Base-by-base conservation (phyloP, 345 rosid species). In the Raphanus sativus region DNA sequence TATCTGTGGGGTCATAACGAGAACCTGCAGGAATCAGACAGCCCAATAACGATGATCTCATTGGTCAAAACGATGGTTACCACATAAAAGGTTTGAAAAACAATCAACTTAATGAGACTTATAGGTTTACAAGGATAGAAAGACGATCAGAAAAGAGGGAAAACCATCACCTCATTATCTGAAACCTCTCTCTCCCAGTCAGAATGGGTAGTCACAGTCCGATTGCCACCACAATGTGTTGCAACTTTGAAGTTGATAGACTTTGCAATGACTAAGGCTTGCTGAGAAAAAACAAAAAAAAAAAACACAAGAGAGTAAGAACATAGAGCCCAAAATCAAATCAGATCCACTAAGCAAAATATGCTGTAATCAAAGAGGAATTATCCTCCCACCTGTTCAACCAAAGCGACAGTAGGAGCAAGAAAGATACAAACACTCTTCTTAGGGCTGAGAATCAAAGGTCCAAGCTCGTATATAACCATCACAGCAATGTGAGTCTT, bases 401-500 rank as follows among this genome's bases (percentile, higher is more conserved):
- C 97, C 62, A 94, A 84, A 56, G 93, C 90, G 69, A 87, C 90
- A 0, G 98, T 91, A 26, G 98, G 98, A 30, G 98, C 97, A 74
- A 94, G 98, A 86, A 91, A 94, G 59, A 94, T 69, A 69, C 96
- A 90, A 4, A 87, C 83, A 58, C 78, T 80, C 75, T 75, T 87
- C 70, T 74, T 85, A 13, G 98, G 98, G 54, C 83, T 86, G 82
- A 86, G 80, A 72, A 94, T 82, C 87, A 90, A 83, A 71, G 87
- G 87, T 40, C 86, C 86, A 48, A 89, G 79, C 82, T 88, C 97
- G 40, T 91, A 75, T 7, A 94, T 94, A 75, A 94, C 89, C 82
- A 94, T 86, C 72, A 91, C 94, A 5, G 96, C 95, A 59, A 94
- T 91, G 80, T 91, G 98, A 9, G 98, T 94, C 85, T 94, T 94